Percentiles rank a stretch among this genome's conserved stretches.
phyloP scores from a whole-genome alignment of 1,139 yeast genomes.

The Nakaseomyces delphensis region DNA sequence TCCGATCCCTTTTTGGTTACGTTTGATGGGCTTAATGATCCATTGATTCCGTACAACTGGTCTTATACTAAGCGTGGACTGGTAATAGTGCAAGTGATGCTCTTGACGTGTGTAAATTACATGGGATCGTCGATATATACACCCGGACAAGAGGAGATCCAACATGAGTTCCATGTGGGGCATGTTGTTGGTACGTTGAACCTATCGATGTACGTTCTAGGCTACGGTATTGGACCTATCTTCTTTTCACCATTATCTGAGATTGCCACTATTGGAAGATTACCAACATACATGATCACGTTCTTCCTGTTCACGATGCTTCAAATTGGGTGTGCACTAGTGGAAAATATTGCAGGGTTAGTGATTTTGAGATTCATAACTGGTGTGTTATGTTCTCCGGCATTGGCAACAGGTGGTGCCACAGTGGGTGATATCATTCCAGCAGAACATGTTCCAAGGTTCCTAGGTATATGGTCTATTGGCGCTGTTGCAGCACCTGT shows the following conservation, averaged over 20 bases:
- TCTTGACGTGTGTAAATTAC: slow-evolving; percentile 47
- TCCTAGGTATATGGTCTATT: slow-evolving; percentile 42
- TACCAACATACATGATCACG: slow-evolving; percentile 42
- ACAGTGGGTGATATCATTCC: slow-evolving; percentile 46
- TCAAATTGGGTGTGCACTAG: slow-evolving; percentile 52
- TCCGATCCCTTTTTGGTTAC: slow-evolving; percentile 14
- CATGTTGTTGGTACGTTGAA: slow-evolving; percentile 19
- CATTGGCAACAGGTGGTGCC: slow-evolving; percentile 53
- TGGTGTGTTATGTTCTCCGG: slow-evolving; percentile 49
- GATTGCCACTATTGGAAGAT: slow-evolving; percentile 46
- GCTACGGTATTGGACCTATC: slow-evolving; percentile 51
- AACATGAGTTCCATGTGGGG: slow-evolving; percentile 17
- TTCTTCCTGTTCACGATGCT: slow-evolving; percentile 48
- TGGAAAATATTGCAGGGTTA: slow-evolving; percentile 45
- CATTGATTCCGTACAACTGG: slow-evolving; percentile 55
- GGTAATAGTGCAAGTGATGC: slow-evolving; percentile 36
- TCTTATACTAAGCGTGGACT: slow-evolving; percentile 34
- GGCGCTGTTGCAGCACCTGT: slow-evolving; percentile 55
- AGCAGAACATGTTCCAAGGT: slow-evolving; percentile 37
- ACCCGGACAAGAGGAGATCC: slow-evolving; percentile 37
- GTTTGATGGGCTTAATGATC: slow-evolving; percentile 36
- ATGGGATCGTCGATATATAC: slow-evolving; percentile 56
- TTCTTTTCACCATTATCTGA: slow-evolving; percentile 50
- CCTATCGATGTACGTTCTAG: slow-evolving; percentile 35
- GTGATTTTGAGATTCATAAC: slow-evolving; percentile 45